Evolutionary conservation across 2,329 filamentous ascomycete genomes (phyloP).

Genomic region (Hortaea werneckii): DNA sequence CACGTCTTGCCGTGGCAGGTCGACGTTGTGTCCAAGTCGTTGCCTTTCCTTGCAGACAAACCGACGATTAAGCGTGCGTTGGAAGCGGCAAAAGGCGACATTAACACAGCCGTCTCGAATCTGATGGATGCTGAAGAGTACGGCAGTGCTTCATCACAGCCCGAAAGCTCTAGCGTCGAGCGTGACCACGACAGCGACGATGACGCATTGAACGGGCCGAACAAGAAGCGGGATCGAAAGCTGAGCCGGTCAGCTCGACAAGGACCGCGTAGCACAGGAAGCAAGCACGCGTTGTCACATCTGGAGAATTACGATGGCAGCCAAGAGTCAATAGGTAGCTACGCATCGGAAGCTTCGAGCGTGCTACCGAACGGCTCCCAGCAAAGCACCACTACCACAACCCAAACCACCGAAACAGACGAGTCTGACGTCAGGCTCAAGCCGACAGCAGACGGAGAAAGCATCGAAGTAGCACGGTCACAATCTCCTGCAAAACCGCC

Average conservation of each 20-base stretch:
- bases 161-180: slow-evolving; percentile 40
- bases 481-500: slow-evolving; percentile 8
- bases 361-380: slow-evolving; percentile 17
- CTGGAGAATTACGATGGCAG: slow-evolving; percentile 22
- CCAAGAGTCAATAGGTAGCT: slow-evolving; percentile 26
- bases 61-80: slow-evolving; percentile 43
- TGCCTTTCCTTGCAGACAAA: slow-evolving; percentile 42
- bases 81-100: slow-evolving; percentile 43
- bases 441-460: slow-evolving; percentile 5
- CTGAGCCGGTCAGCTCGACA: slow-evolving; percentile 33
- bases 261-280: slow-evolving; percentile 16
- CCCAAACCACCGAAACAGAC: slow-evolving; percentile 10
- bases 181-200: slow-evolving; percentile 43
- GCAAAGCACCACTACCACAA: slow-evolving; percentile 11
- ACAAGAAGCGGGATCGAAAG: slow-evolving; percentile 41
- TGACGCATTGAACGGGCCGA: slow-evolving; percentile 37
- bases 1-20: slow-evolving; percentile 47
- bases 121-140: slow-evolving; percentile 41
- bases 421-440: slow-evolving; percentile 7
- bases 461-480: not conserved
- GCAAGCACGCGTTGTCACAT: slow-evolving; percentile 22
- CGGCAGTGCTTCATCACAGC: slow-evolving; percentile 32
- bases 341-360: slow-evolving; percentile 23
- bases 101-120: slow-evolving; percentile 43
- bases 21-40: slow-evolving; percentile 40